Base-by-base conservation (phyloP, 2,329 filamentous ascomycete genomes). In the Zymoseptoria crescenta region DNA sequence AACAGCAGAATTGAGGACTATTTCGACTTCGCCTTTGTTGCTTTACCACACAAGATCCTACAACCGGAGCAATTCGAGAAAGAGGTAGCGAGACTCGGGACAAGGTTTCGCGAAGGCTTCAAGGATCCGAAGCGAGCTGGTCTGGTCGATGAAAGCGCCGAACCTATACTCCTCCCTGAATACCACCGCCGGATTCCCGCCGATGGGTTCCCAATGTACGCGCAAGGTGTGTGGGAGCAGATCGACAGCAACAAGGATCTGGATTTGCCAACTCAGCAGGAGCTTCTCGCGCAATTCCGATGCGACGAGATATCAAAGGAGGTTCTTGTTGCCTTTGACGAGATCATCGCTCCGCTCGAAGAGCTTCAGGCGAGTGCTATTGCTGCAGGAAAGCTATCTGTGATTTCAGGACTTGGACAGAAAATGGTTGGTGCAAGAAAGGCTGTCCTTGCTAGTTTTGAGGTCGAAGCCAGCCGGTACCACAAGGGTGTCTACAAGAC, bases 191-290 rank as follows among this genome's bases (percentile, higher is more conserved):
- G 94, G 59, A 99, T 99, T 64, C 94, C 94, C 9, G 94, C 94
- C 8, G 94, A 99, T 74, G 94, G 94, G n/a, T 94, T 97, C 72
- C 89, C 93, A 0, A 82, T 91, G 60, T 99, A 99, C 69, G 92
- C 94, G 0, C 86, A 94, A 72, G 91, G 92, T 49, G 85, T 99
- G 51, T 99, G 94, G 94, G 92, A 97, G 69, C 93, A 97, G 76
- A 99, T 99, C 71, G 92, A 96, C 68, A 89, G 93, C 79, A 99
- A 99, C 81, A 99, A 99, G 76, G 94, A 99, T 70, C 81, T 99
- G 57, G 94, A 99, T 75, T 76, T 99, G 60, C 94, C 94, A 3
- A 97, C 94, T 0, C 94, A 99, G 73, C 94, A 99, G 76, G 94
- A 99, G 74, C 81, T 99, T 52, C 82, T 99, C 56, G 94, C 94